Conservation (phyloP, 257 asterid species). For the Solanum chiquidenum region DNA sequence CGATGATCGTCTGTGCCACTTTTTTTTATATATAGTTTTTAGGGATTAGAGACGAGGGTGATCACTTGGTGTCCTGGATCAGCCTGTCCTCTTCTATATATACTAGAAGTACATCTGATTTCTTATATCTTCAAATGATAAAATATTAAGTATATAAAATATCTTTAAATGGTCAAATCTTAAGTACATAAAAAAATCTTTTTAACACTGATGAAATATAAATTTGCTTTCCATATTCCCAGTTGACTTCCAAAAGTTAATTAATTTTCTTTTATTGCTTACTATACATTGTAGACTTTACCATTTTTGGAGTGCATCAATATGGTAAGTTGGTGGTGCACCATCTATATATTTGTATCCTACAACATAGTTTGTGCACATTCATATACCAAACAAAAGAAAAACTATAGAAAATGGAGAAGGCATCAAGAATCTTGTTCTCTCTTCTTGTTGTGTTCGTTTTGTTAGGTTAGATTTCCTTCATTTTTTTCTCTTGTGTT, state of each 20-base stretch:
- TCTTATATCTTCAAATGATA: background rate
- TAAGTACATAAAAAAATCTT: background rate
- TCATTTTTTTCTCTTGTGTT: background rate
- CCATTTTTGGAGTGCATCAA: too few relatives aligned
- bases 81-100: too few relatives aligned
- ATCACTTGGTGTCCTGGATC: too few relatives aligned
- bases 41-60: too few relatives aligned
- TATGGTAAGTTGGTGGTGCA: too few relatives aligned
- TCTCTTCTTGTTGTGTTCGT: background rate
- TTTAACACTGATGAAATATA: background rate
- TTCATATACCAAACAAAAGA: too few relatives aligned
- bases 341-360: too few relatives aligned
- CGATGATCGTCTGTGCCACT: too few relatives aligned
- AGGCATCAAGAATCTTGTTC: background rate
- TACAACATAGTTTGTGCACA: too few relatives aligned
- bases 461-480: background rate
- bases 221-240: background rate
- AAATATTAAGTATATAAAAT: background rate
- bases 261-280: background rate
- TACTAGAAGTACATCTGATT: background rate
- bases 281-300: background rate
- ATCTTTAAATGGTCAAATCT: background rate
- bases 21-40: too few relatives aligned
- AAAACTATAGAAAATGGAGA: too few relatives aligned
- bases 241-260: background rate